These are phyloP conservation scores for Macrotyloma uniflorum DNA, from an alignment of 306 rosid genomes.

Conservation along the genomic window DNA sequence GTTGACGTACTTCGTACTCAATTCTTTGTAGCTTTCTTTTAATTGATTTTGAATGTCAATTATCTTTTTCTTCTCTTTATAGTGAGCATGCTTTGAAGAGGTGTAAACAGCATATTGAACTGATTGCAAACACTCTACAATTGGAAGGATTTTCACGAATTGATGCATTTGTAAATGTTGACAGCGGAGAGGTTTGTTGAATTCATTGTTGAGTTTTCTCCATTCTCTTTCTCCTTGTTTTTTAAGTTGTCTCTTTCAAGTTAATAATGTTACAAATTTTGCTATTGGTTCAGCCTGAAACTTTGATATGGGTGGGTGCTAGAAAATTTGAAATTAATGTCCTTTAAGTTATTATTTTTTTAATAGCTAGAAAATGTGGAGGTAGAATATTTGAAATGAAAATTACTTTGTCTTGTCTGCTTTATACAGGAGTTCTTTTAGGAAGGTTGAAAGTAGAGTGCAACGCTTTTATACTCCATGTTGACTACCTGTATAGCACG, in stretches of 20 bases:
- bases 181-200: constrained; percentile 81
- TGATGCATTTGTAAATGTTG: constrained; percentile 89
- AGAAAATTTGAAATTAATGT: neutral
- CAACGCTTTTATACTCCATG: neutral
- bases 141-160: constrained; percentile 95
- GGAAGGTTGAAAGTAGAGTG: neutral
- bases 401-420: neutral
- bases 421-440: neutral
- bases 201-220: constrained; percentile 19
- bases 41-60: constrained; percentile 25
- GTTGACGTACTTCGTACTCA: constrained; percentile 9
- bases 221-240: neutral
- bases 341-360: too few species aligned
- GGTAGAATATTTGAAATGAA: neutral
- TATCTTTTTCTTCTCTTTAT: constrained; percentile 28
- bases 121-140: constrained; percentile 78
- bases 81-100: constrained; percentile 72
- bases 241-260: constrained; percentile 18
- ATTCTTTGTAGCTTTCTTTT: neutral
- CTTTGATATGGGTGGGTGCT: neutral
- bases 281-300: neutral
- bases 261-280: neutral
- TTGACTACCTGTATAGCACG: neutral
- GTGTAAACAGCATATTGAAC: constrained; percentile 73
- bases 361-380: too few species aligned